Percentiles rank a stretch among this genome's conserved stretches.
phyloP scores from a whole-genome alignment of 768 basidiomycete species.

The Termitomyces sp. region DNA sequence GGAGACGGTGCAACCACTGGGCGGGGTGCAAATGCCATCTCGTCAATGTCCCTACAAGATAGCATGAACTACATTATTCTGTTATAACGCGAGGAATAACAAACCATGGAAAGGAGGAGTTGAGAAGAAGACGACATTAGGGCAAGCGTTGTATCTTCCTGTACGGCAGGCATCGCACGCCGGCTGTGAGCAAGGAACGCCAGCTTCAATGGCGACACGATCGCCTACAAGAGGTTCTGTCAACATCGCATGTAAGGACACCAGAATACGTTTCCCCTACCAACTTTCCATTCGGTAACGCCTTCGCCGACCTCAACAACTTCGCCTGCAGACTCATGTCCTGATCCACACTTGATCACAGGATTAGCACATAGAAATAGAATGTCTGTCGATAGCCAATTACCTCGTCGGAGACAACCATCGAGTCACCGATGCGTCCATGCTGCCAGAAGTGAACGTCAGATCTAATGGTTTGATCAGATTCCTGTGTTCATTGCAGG shows the following conservation, averaged over 20 bases:
- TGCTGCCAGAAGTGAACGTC: constrained; percentile 75
- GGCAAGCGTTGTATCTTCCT: constrained; percentile 64
- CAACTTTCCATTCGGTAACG: constrained; percentile 61
- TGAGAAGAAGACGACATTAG: constrained; percentile 60
- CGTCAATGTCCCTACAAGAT: constrained; percentile 47
- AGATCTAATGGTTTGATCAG: constrained; percentile 34
- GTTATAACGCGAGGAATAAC: not conserved
- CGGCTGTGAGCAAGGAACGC: constrained; percentile 62
- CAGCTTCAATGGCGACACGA: constrained; percentile 65
- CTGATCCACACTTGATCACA: constrained; percentile 51
- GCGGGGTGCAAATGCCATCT: constrained; percentile 66
- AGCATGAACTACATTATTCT: not conserved
- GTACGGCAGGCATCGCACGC: constrained; percentile 57
- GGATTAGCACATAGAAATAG: not conserved
- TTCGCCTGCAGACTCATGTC: constrained; percentile 69
- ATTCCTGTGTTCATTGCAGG: not conserved
- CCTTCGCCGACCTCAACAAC: constrained; percentile 60
- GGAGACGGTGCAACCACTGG: constrained; percentile 63
- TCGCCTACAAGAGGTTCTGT: constrained; percentile 35
- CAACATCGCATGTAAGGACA: not conserved
- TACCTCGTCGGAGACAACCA: constrained; percentile 67
- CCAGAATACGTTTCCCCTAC: constrained; percentile 21
- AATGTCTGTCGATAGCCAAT: not conserved
- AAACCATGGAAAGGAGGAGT: constrained; percentile 65
- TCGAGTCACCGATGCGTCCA: constrained; percentile 62